A percentile compares a stretch with the other conserved stretches of the same genome.
Evolutionary conservation across 2,329 filamentous ascomycete genomes (phyloP).

Genomic region (Magnaporthales sp.): DNA sequence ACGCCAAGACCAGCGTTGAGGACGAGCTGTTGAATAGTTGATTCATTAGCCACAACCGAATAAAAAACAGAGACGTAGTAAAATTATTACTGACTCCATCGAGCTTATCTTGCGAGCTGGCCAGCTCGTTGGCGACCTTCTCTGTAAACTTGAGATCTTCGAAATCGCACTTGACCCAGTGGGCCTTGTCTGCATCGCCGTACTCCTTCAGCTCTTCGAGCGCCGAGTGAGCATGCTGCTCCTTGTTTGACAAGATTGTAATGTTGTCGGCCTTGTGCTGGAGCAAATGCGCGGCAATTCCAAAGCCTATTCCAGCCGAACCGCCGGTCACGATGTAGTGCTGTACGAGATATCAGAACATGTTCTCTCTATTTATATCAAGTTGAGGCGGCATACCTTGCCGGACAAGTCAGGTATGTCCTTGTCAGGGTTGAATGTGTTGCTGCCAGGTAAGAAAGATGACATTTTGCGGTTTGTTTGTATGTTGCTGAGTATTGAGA

Average conservation of each 20-base stretch:
- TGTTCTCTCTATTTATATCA: neutral
- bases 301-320: neutral
- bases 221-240: neutral
- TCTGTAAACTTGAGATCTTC: neutral
- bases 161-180: neutral
- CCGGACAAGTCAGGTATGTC: conserved; percentile 29
- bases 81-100: neutral
- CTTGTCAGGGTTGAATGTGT: conserved; percentile 19
- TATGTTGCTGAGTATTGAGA: neutral
- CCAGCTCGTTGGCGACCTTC: neutral
- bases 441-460: conserved; percentile 5
- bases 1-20: neutral
- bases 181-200: neutral
- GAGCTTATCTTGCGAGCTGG: neutral
- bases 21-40: neutral
- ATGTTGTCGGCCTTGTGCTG: neutral
- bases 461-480: neutral
- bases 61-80: neutral
- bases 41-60: neutral
- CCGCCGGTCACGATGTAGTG: neutral
- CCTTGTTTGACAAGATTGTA: neutral
- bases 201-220: neutral
- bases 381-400: conserved; percentile 21
- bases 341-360: neutral
- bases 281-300: neutral